Evolutionary conservation across 495 filamentous ascomycete genomes (phyloP).

Genomic region (Penicillium pulvis): DNA sequence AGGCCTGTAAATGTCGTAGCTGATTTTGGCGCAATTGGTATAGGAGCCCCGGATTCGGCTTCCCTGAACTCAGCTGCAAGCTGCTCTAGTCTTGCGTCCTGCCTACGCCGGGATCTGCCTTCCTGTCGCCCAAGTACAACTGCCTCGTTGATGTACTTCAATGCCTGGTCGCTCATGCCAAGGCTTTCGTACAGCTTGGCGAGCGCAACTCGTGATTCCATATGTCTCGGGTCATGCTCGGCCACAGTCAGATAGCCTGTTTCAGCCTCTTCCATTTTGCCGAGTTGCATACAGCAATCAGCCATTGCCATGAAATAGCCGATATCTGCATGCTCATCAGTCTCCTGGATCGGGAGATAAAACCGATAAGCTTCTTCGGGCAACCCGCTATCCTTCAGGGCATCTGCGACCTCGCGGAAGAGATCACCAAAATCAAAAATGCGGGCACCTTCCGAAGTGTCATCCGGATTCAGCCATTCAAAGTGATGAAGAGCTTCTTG

Average conservation of each 20-base stretch:
- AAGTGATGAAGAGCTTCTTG: slow-evolving; percentile 77
- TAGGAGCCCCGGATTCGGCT: slow-evolving; percentile 21
- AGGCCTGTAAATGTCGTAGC: slow-evolving; percentile 22
- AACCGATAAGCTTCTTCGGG: slow-evolving; percentile 70
- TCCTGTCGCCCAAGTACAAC: slow-evolving; percentile 58
- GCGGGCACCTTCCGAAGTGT: slow-evolving; percentile 47
- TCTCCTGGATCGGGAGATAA: slow-evolving; percentile 66
- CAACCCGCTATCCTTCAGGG: slow-evolving; percentile 58
- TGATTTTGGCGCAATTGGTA: slow-evolving; percentile 32
- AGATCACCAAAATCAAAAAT: slow-evolving; percentile 71
- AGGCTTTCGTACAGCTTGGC: slow-evolving; percentile 78
- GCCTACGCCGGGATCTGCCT: slow-evolving; percentile 35
- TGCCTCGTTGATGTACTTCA: slow-evolving; percentile 72
- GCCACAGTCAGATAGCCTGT: slow-evolving; percentile 72
- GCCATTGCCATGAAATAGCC: slow-evolving; percentile 69
- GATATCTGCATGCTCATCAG: slow-evolving; percentile 59
- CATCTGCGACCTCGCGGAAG: slow-evolving; percentile 70
- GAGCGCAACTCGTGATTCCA: slow-evolving; percentile 72
- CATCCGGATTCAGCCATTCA: slow-evolving; percentile 63
- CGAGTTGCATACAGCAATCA: slow-evolving; percentile 67
- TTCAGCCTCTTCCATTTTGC: slow-evolving; percentile 66
- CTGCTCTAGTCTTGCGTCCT: slow-evolving; percentile 47
- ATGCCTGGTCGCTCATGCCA: slow-evolving; percentile 68
- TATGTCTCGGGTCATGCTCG: slow-evolving; percentile 64
- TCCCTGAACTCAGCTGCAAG: slow-evolving; percentile 43